Conservation (phyloP, 148 eudicot species). For the Spergularia marina region DNA sequence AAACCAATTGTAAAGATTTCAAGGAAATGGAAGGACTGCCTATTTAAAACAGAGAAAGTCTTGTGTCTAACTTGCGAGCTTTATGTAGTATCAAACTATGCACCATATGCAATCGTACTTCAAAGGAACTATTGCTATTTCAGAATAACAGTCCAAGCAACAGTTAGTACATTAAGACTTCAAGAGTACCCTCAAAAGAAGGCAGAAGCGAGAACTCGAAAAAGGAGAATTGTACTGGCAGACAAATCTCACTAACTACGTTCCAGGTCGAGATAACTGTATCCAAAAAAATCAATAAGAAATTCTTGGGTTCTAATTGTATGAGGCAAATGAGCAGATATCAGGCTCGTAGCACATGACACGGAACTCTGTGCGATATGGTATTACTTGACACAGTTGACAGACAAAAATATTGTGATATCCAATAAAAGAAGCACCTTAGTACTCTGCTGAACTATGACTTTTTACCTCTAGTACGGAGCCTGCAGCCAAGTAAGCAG, state of each 20-base stretch:
- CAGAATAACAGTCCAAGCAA: background rate
- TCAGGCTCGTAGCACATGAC: background rate
- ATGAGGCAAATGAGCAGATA: background rate
- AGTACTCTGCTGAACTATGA: conserved; percentile 3
- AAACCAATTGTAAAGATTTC: too few species aligned
- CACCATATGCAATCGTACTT: too few species aligned
- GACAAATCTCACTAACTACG: background rate
- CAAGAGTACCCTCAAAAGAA: background rate
- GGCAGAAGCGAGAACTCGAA: background rate
- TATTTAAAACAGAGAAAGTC: too few species aligned
- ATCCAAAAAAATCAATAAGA: background rate
- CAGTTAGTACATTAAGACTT: background rate
- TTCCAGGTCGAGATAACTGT: background rate
- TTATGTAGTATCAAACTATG: too few species aligned
- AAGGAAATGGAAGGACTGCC: too few species aligned
- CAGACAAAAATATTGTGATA: background rate
- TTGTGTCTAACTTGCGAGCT: too few species aligned
- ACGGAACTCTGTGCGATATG: background rate
- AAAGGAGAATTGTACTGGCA: background rate
- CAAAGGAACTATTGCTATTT: background rate
- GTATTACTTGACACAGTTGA: background rate
- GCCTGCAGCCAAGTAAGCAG: conserved; percentile 95
- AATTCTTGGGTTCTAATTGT: background rate
- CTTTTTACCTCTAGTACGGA: conserved; percentile 72
- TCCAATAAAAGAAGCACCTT: conserved; percentile 10